Percentiles rank a stretch among this genome's conserved stretches.
Evolutionary conservation across 2,329 filamentous ascomycete genomes (phyloP).

Genomic region (Fusarium sp.): DNA sequence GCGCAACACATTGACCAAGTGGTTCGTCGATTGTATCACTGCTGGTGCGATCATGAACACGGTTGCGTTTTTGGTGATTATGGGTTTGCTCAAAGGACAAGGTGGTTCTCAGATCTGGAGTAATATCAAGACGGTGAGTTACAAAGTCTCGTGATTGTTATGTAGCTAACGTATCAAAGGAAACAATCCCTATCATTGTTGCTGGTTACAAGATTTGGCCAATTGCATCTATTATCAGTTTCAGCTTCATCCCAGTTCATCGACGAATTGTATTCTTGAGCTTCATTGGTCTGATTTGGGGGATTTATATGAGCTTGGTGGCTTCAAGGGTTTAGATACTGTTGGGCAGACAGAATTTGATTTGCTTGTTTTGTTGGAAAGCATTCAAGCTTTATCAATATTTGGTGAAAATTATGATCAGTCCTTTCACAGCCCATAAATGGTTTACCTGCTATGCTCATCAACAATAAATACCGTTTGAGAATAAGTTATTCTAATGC

Average conservation of each 20-base stretch:
- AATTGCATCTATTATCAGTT: slow-evolving; percentile 64
- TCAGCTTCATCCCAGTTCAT: slow-evolving; percentile 63
- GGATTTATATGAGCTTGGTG: slow-evolving; percentile 64
- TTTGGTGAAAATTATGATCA: too few relatives aligned
- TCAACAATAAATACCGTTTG: too few relatives aligned
- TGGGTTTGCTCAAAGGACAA: slow-evolving; percentile 61
- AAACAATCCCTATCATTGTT: slow-evolving; percentile 63
- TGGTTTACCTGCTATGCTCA: too few relatives aligned
- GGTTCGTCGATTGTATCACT: slow-evolving; percentile 65
- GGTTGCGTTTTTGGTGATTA: slow-evolving; percentile 60
- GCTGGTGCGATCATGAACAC: slow-evolving; percentile 62
- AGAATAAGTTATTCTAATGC: too few relatives aligned
- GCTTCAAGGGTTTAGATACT: slow-evolving; percentile 58
- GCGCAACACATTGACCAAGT: slow-evolving; percentile 60
- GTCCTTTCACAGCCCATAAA: too few relatives aligned
- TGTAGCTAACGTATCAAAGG: slow-evolving; percentile 40
- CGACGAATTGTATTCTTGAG: slow-evolving; percentile 63
- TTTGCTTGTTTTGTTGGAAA: too few relatives aligned
- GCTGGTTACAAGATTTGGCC: slow-evolving; percentile 67
- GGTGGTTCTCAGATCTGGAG: slow-evolving; percentile 51
- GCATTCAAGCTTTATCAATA: too few relatives aligned
- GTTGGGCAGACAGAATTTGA: too few relatives aligned
- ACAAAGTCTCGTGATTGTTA: rapidly evolving
- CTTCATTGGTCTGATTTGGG: slow-evolving; percentile 63
- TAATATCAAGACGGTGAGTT: slow-evolving; percentile 55